Percentiles rank a stretch among this genome's conserved stretches.
These are phyloP conservation scores for Leccinum pachyderme DNA, from an alignment of 1,284 basidiomycete species.

Conservation along the genomic window DNA sequence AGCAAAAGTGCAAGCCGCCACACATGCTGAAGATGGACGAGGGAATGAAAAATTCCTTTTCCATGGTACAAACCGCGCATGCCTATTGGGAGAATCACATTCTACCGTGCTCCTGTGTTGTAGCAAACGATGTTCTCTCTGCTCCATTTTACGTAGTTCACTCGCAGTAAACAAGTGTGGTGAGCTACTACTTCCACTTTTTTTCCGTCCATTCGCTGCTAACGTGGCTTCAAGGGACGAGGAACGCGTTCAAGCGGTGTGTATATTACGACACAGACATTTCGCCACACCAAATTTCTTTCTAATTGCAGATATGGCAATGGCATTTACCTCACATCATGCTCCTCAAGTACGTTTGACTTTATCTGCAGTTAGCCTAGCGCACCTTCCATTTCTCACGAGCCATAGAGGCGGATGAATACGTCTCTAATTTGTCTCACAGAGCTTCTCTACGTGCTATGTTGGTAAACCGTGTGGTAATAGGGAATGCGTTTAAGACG, in stretches of 20 bases:
- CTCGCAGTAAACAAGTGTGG: conserved; percentile 16
- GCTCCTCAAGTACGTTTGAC: conserved; percentile 17
- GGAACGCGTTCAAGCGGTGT: conserved; percentile 20
- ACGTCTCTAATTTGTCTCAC: conserved; percentile 39
- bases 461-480: conserved; percentile 53
- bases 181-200: not conserved
- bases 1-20: conserved; percentile 11
- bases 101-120: conserved; percentile 12
- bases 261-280: not conserved
- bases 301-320: conserved; percentile 12
- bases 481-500: conserved; percentile 48
- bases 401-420: conserved; percentile 55
- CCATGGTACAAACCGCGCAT: conserved; percentile 20
- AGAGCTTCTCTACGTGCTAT: conserved; percentile 42
- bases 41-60: conserved; percentile 18
- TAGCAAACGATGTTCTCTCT: conserved; percentile 15
- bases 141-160: conserved; percentile 16
- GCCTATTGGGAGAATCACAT: conserved; percentile 14
- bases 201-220: not conserved
- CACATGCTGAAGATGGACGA: conserved; percentile 4
- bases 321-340: conserved; percentile 16
- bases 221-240: conserved; percentile 11
- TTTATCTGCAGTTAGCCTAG: not conserved
- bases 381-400: conserved; percentile 3
- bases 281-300: not conserved